phyloP scores from a whole-genome alignment of 2,329 filamentous ascomycete genomes.

The Alternaria sp. region DNA sequence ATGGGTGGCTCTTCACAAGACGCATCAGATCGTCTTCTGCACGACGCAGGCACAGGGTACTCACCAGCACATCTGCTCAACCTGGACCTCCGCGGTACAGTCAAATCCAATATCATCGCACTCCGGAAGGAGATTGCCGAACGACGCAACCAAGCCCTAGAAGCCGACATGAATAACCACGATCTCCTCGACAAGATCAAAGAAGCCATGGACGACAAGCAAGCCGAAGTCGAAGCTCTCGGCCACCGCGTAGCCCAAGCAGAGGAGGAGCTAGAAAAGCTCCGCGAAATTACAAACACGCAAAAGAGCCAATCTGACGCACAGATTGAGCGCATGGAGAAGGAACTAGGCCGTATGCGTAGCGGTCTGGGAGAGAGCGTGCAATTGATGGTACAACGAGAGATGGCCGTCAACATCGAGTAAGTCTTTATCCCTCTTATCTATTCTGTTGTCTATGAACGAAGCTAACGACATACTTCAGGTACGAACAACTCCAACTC shows the following conservation, averaged over 20 bases:
- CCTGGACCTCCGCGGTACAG: slow-evolving; percentile 81
- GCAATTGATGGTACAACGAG: slow-evolving; percentile 88
- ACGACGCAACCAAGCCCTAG: slow-evolving; percentile 78
- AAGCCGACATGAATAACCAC: slow-evolving; percentile 92
- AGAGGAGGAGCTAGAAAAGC: slow-evolving; percentile 92
- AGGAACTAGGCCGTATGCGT: slow-evolving; percentile 93
- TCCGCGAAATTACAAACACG: slow-evolving; percentile 83
- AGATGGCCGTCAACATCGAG: slow-evolving; percentile 98
- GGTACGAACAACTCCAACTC: slow-evolving; percentile 90
- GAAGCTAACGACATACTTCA: slow-evolving; percentile 45
- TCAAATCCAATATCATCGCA: slow-evolving; percentile 78
- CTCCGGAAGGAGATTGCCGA: slow-evolving; percentile 94
- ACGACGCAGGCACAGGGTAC: slow-evolving; percentile 84
- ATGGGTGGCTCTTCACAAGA: slow-evolving; percentile 54
- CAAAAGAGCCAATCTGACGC: slow-evolving; percentile 89
- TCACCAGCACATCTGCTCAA: slow-evolving; percentile 88
- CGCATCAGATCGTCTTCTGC: slow-evolving; percentile 75
- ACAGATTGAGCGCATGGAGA: slow-evolving; percentile 98
- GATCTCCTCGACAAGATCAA: slow-evolving; percentile 93
- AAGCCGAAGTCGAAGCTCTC: slow-evolving; percentile 87
- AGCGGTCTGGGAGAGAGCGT: slow-evolving; percentile 82
- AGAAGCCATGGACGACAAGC: slow-evolving; percentile 96
- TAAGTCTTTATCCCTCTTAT: slow-evolving; percentile 59
- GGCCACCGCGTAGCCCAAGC: slow-evolving; percentile 87
- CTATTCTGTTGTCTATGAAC: no score